These are phyloP conservation scores for Apostasia ramifera DNA, from an alignment of 106 monocot species.

Conservation along the genomic window DNA sequence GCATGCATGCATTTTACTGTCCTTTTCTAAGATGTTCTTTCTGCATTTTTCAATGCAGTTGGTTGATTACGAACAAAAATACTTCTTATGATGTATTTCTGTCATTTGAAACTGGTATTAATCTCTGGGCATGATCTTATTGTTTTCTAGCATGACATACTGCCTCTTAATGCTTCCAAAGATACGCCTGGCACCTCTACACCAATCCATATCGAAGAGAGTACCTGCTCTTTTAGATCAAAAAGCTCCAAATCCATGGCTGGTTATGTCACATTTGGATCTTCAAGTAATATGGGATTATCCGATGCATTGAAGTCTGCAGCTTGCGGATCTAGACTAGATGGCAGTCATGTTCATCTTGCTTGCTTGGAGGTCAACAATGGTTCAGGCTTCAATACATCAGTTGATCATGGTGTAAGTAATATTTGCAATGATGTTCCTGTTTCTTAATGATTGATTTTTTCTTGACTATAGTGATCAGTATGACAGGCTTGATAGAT, in stretches of 20 bases:
- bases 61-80: too few relatives aligned
- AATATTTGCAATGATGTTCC: not conserved
- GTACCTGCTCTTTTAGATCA: constrained; percentile 58
- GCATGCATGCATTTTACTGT: not conserved
- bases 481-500: too few relatives aligned
- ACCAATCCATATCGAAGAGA: constrained; percentile 46
- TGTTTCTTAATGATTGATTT: too few relatives aligned
- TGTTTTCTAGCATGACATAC: constrained; percentile 19
- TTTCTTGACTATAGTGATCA: too few relatives aligned
- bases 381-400: constrained; percentile 17
- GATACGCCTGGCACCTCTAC: constrained; percentile 23
- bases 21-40: not conserved
- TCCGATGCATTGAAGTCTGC: constrained; percentile 18
- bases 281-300: constrained; percentile 18
- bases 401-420: constrained; percentile 37
- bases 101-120: too few relatives aligned
- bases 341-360: constrained; percentile 14
- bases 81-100: too few relatives aligned
- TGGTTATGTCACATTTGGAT: constrained; percentile 26
- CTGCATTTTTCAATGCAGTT: too few relatives aligned
- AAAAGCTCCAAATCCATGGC: constrained; percentile 25
- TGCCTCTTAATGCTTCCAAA: constrained; percentile 22
- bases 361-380: constrained; percentile 17
- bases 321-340: constrained; percentile 28
- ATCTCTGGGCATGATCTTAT: not conserved